phyloP scores from a whole-genome alignment of 345 rosid species.

The Syzygium grande region DNA sequence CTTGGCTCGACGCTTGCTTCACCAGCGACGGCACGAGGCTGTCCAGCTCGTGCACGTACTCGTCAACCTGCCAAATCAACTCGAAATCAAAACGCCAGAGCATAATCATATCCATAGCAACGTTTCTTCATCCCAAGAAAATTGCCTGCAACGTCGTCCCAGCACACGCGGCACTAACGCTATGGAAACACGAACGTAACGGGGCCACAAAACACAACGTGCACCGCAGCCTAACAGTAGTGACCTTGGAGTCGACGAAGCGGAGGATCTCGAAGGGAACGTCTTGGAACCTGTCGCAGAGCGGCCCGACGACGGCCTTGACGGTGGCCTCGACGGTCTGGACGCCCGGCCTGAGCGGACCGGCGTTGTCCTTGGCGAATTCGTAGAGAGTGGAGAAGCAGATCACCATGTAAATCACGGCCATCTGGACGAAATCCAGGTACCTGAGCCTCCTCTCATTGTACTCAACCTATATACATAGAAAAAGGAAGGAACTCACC shows the following conservation, averaged over 20 bases:
- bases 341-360: constrained; percentile 65
- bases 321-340: constrained; percentile 53
- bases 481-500: not conserved
- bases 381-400: constrained; percentile 46
- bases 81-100: not conserved
- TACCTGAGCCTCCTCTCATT: constrained; percentile 38
- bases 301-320: constrained; percentile 50
- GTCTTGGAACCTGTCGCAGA: constrained; percentile 47
- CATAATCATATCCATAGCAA: not conserved
- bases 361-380: constrained; percentile 66
- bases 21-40: constrained; percentile 49
- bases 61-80: constrained; percentile 36
- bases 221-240: not conserved
- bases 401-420: constrained; percentile 27
- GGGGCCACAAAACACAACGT: not conserved
- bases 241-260: constrained; percentile 67
- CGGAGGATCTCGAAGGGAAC: constrained; percentile 52
- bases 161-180: not conserved
- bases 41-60: constrained; percentile 32
- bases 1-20: constrained; percentile 51
- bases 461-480: constrained; percentile 8
- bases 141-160: not conserved
- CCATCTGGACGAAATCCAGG: constrained; percentile 49
- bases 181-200: not conserved
- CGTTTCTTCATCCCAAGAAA: not conserved